Evolutionary conservation across 2,329 filamentous ascomycete genomes (phyloP), one percentile per base, ranked within the genome.

Genomic region (Aspergillus ochraceoroseus): DNA sequence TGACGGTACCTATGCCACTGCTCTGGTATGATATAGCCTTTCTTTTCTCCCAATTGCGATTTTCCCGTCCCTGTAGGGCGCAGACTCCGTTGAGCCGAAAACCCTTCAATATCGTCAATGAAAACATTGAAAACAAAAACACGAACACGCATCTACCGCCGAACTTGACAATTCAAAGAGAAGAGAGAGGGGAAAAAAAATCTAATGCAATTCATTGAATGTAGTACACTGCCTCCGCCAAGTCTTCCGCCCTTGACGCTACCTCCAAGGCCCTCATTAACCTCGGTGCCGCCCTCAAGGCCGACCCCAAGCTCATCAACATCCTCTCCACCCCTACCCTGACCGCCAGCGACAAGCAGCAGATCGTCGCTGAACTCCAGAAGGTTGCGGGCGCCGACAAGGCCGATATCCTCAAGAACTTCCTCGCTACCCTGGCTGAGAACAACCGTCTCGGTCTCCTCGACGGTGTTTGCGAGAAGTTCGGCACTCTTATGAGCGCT

Each of bases 1-100:
- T 65, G 92, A 96, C 72, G 92, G 92, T 71, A 96, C 90, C 67
- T 98, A 98, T 75, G 92, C 92, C 68, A 88, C 84, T 74, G 92
- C 92, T 75, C 79, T 98, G 82, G 92, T 98, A 90, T 69, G 87
- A 67, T n/a, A n/a, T n/a, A n/a, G 33, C 32, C 25, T 15, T 36
- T 39, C 28, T 45, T 35, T 28, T 22, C 17, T 9, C 23, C 17
- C 19, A 33, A 30, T 11, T 36, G 33, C 29, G 13, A n/a, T n/a
- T n/a, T 8, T 8, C 17, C 19, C 14, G 15, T 23, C 28, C 22
- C 32, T 34, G 9, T 17, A 32, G 12, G 12, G n/a, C 9, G 8
- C n/a, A 7, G 8, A 11, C 25, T 40, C 49, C 47, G 34, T 50
- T 50, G 22, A 47, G 40, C 49, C 49, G 49, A 48, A 47, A 44